These are phyloP conservation scores for Phytophthora cactorum DNA, from an alignment of 352 stramenopile species.

Conservation along the genomic window DNA sequence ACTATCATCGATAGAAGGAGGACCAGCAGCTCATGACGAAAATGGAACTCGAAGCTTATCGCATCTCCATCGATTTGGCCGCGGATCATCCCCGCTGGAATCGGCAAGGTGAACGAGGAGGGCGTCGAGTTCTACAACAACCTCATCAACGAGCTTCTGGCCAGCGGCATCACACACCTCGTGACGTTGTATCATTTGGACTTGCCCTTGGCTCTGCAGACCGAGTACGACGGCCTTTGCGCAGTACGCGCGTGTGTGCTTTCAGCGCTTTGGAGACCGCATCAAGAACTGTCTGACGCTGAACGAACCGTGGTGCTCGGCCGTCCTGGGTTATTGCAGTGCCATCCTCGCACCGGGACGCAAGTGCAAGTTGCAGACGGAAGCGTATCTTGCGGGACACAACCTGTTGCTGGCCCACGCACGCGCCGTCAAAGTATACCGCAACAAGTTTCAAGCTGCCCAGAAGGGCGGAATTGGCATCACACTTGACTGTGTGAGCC, in stretches of 20 bases:
- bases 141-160: slow-evolving; percentile 89
- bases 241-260: slow-evolving; percentile 90
- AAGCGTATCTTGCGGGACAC: slow-evolving; percentile 88
- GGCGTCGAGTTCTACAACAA: slow-evolving; percentile 93
- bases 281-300: slow-evolving; percentile 94
- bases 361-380: slow-evolving; percentile 47
- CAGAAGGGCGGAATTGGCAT: slow-evolving; percentile 91
- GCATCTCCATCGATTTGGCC: slow-evolving; percentile 92
- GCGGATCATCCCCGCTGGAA: slow-evolving; percentile 88
- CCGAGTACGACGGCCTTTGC: slow-evolving; percentile 84
- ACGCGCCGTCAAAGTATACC: slow-evolving; percentile 79
- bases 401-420: slow-evolving; percentile 91
- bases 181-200: slow-evolving; percentile 97
- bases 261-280: slow-evolving; percentile 89
- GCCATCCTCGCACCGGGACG: slow-evolving; percentile 84
- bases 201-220: slow-evolving; percentile 86
- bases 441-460: slow-evolving; percentile 70
- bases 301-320: slow-evolving; percentile 92
- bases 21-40: slow-evolving; percentile 92
- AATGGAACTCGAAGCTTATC: slow-evolving; percentile 90
- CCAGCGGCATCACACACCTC: slow-evolving; percentile 84
- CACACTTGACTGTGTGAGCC: slow-evolving; percentile 90
- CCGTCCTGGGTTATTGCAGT: slow-evolving; percentile 86
- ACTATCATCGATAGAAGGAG: slow-evolving; percentile 90
- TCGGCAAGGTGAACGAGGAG: slow-evolving; percentile 75